A percentile compares a stretch with the other conserved stretches of the same genome.
These are phyloP conservation scores for Stevia rebaudiana DNA, from an alignment of 140 eudicot species.

Conservation along the genomic window DNA sequence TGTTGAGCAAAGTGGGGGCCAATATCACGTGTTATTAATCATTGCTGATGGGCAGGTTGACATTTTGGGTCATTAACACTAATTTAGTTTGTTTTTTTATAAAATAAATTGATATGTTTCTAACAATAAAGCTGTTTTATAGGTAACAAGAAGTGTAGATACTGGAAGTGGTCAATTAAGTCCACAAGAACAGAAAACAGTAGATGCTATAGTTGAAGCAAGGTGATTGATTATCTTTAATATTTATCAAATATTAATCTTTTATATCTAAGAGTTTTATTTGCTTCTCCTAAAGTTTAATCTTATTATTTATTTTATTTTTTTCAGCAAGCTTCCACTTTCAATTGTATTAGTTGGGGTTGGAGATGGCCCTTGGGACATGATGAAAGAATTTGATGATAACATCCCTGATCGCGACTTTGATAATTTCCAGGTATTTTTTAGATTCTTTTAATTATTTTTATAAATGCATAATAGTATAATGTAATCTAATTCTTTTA, in stretches of 20 bases:
- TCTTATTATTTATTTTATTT: not conserved
- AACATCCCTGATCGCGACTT: conserved; percentile 89
- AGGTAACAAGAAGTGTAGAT: conserved; percentile 96
- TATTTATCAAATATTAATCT: not conserved
- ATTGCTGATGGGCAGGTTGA: conserved; percentile 98
- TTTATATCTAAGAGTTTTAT: not conserved
- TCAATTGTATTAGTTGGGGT: conserved; percentile 91
- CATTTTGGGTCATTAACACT: not conserved
- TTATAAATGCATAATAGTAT: not conserved
- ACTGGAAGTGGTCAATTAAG: conserved; percentile 63
- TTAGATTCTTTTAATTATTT: not conserved
- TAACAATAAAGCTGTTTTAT: conserved; percentile 3
- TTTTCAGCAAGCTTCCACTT: conserved; percentile 82
- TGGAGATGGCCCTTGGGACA: conserved; percentile 99
- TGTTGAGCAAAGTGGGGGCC: conserved; percentile 93
- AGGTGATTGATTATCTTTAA: conserved; percentile 44
- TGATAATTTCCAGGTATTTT: conserved; percentile 84
- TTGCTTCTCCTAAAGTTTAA: not conserved
- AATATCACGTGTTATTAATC: conserved; percentile 80
- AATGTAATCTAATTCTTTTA: not conserved
- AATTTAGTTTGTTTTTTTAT: not conserved
- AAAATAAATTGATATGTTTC: not conserved
- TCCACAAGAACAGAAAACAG: conserved; percentile 91
- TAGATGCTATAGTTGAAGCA: conserved; percentile 87
- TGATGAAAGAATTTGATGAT: conserved; percentile 96